Evolutionary conservation across 2,329 filamentous ascomycete genomes (phyloP).

Genomic region (Nannizziopsis barbatae): DNA sequence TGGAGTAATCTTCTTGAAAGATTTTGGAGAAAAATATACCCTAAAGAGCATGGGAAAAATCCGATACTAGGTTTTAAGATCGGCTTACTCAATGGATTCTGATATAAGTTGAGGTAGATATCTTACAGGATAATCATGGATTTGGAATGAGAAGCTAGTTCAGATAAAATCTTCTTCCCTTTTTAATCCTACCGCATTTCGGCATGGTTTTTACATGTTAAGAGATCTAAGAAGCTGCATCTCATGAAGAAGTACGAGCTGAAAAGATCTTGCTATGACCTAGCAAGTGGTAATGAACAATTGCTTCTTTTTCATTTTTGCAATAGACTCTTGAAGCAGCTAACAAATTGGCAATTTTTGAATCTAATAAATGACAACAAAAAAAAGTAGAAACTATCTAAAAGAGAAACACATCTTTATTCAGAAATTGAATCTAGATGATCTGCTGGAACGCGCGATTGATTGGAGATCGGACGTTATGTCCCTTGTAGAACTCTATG

Average conservation of each 20-base stretch:
- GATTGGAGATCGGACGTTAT: slow-evolving; percentile 84
- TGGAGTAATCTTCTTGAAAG: slow-evolving; percentile 5
- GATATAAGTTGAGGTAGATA: background rate
- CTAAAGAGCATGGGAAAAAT: background rate
- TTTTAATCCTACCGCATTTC: no score
- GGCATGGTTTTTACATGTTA: no score
- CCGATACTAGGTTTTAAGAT: background rate
- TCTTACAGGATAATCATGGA: background rate
- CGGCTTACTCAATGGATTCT: background rate
- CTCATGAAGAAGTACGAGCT: no score
- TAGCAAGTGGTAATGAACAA: no score
- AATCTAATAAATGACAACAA: background rate
- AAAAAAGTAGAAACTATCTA: background rate
- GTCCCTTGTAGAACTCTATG: slow-evolving; percentile 94
- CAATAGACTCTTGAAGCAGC: no score
- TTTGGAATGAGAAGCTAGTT: background rate
- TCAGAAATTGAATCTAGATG: slow-evolving; percentile 49
- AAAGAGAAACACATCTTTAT: slow-evolving; percentile 1
- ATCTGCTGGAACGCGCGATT: slow-evolving; percentile 98
- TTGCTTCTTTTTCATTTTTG: no score
- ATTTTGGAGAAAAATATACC: background rate
- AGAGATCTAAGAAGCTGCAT: no score
- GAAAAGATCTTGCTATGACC: no score
- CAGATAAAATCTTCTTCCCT: background rate
- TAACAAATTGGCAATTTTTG: background rate